Evolutionary conservation across 2,329 filamentous ascomycete genomes (phyloP).

Genomic region (Nigrospora oryzae): DNA sequence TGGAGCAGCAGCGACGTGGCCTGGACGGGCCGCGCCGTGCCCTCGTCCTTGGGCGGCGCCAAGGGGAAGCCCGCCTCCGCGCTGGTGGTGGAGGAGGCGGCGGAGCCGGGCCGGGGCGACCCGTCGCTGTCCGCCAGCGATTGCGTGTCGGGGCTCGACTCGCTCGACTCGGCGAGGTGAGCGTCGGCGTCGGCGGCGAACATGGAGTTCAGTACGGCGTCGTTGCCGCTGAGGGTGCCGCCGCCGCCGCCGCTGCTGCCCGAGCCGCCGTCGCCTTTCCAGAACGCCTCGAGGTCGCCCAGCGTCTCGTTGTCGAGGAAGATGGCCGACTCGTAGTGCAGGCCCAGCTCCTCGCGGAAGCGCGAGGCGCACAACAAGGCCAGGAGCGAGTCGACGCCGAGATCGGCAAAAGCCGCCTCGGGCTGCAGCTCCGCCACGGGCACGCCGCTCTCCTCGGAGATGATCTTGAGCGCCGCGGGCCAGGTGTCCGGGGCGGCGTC

Average conservation of each 20-base stretch:
- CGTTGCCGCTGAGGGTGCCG: too few relatives aligned
- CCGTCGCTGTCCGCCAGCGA: background rate
- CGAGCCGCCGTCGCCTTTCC: too few relatives aligned
- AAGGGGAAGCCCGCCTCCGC: background rate
- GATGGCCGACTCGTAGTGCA: constrained; percentile 17
- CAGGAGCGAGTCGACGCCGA: constrained; percentile 26
- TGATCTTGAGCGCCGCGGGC: constrained; percentile 15
- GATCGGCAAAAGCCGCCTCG: constrained; percentile 16
- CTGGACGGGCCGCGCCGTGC: background rate
- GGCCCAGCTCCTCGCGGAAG: constrained; percentile 21
- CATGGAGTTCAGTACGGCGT: background rate
- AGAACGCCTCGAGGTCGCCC: constrained; percentile 8
- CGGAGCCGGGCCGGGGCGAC: background rate
- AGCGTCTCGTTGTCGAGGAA: constrained; percentile 18
- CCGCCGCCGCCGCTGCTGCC: too few relatives aligned
- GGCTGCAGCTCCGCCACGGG: constrained; percentile 10
- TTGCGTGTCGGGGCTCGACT: too few relatives aligned
- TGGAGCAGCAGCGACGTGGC: background rate
- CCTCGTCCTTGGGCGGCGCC: background rate
- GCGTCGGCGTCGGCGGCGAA: background rate
- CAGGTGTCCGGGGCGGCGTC: constrained; percentile 1
- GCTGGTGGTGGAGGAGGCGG: background rate
- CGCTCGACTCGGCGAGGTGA: too few relatives aligned
- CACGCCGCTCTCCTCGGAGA: constrained; percentile 20
- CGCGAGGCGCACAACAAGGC: constrained; percentile 19